phyloP scores from a whole-genome alignment of 345 rosid genomes.

The Bruguiera gymnorhiza region DNA sequence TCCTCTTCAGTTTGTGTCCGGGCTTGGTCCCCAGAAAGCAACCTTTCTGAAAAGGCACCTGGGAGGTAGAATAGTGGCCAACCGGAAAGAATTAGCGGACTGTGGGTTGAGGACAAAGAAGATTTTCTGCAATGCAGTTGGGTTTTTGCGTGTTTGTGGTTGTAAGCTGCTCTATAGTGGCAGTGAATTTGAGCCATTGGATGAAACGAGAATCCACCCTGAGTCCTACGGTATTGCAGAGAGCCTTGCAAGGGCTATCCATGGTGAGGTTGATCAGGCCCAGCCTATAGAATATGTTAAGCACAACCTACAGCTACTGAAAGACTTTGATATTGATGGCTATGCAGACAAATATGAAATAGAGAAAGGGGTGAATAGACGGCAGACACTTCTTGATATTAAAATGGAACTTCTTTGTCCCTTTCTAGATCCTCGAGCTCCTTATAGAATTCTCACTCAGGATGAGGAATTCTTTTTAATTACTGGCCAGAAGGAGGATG shows the following conservation, averaged over 20 bases:
- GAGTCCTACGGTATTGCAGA: slow-evolving; percentile 14
- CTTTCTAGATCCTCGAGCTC: slow-evolving; percentile 10
- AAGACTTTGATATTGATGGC: slow-evolving; percentile 1
- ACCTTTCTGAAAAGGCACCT: slow-evolving; percentile 2
- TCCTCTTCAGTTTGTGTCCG: slow-evolving; percentile 16
- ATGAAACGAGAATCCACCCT: slow-evolving; percentile 16
- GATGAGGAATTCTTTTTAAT: slow-evolving; percentile 13
- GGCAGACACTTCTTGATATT: slow-evolving; percentile 10
- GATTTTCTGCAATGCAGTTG: slow-evolving; percentile 15
- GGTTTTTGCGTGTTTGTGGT: not conserved
- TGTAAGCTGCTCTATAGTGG: not conserved
- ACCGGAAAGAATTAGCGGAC: not conserved
- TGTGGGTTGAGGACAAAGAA: slow-evolving; percentile 12
- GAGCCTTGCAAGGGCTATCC: slow-evolving; percentile 3
- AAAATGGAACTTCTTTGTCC: slow-evolving; percentile 6
- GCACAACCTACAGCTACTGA: slow-evolving; percentile 7
- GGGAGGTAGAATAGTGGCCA: not conserved
- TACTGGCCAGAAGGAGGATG: slow-evolving; percentile 12
- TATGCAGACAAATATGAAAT: slow-evolving; percentile 7
- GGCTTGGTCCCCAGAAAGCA: slow-evolving; percentile 14
- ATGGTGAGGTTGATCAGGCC: not conserved
- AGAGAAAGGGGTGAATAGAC: slow-evolving; percentile 3
- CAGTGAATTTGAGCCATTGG: slow-evolving; percentile 5
- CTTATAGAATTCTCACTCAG: not conserved
- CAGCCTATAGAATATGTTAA: not conserved